Evolutionary conservation across 2,329 filamentous ascomycete genomes (phyloP).

Genomic region (Colletotrichum spaethianum): DNA sequence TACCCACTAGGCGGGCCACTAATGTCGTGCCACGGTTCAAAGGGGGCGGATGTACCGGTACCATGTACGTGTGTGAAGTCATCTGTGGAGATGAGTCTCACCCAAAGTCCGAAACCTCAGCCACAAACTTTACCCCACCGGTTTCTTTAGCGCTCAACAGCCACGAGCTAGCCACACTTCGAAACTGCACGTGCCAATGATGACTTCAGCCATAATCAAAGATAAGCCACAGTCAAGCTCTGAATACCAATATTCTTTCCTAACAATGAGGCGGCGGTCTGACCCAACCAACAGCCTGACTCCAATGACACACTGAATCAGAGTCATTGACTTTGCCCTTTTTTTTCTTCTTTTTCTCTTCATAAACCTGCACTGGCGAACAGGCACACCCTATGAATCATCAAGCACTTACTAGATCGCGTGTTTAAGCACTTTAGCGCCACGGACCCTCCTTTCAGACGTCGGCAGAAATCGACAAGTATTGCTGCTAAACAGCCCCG

Average conservation of each 20-base stretch:
- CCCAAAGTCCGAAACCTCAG: background rate
- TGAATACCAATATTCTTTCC: background rate
- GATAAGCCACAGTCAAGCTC: background rate
- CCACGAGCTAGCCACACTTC: conserved; percentile 21
- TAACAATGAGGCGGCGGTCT: conserved; percentile 15
- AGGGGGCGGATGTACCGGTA: background rate
- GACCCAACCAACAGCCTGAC: conserved; percentile 6
- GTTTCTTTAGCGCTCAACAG: background rate
- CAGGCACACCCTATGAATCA: conserved; percentile 28
- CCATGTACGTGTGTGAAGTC: conserved; percentile 3
- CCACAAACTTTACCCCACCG: conserved; percentile 1
- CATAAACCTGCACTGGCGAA: background rate
- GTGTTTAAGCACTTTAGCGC: conserved; percentile 7
- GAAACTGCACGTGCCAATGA: conserved; percentile 8
- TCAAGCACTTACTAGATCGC: conserved; percentile 13
- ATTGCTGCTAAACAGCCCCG: conserved; percentile 10
- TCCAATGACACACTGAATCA: conserved; percentile 5
- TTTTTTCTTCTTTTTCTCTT: background rate
- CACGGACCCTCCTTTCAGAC: conserved; percentile 4
- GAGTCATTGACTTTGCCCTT: conserved; percentile 3
- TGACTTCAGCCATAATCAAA: background rate
- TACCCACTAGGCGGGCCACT: conserved; percentile 22
- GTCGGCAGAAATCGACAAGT: conserved; percentile 3
- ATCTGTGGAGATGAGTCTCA: background rate
- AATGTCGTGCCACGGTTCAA: conserved; percentile 34